Base-by-base conservation (phyloP, 345 rosid species). In the Eucalyptus tenuipes region DNA sequence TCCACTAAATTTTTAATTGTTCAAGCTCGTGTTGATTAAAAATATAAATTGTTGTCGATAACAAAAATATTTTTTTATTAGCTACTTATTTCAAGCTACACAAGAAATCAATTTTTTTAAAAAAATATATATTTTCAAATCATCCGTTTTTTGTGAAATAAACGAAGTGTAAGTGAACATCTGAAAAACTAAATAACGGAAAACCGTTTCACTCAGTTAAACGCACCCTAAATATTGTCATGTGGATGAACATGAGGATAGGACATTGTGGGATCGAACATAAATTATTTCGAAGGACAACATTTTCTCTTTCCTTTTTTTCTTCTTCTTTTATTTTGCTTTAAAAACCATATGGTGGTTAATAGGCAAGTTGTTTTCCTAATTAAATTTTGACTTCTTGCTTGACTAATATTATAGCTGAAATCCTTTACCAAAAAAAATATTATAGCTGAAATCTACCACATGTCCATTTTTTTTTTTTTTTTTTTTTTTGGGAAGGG, bases 61-160 rank as follows among this genome's bases (percentile, higher is more conserved):
- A 55, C 1, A 24, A 55, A 55, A 1, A 55, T 1, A 22, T 3
- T 4, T 24, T 55, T 53, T 55, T 24, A 8, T 55, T 24, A 24
- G 13, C 6, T 55, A 55, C 11, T 55, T 0, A 55, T 55, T 55
- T 24, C 29, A 24, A 55, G 29, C 29, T 55, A 24, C 2, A 55
- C 27, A 55, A 55, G 29, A 12, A 24, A 22, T 1, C 2, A 17
- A 17, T 50, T 50, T 22, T 16, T 17, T 52, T 52, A 42, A 42
- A 40, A 40, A 3, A 37, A 37, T 37, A 3, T 40, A 37, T 48
- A 2, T 22, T 55, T 55, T 9, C 13, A 55, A 22, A 24, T 24
- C 13, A 9, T 55, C 3, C 3, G 0, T 24, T 55, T 22, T 50
- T 18, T 24, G 1, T 0, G 0, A 55, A 55, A 55, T 55, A 55